Conservation (phyloP, 768 basidiomycete species). For the Auriscalpium microsporum region DNA sequence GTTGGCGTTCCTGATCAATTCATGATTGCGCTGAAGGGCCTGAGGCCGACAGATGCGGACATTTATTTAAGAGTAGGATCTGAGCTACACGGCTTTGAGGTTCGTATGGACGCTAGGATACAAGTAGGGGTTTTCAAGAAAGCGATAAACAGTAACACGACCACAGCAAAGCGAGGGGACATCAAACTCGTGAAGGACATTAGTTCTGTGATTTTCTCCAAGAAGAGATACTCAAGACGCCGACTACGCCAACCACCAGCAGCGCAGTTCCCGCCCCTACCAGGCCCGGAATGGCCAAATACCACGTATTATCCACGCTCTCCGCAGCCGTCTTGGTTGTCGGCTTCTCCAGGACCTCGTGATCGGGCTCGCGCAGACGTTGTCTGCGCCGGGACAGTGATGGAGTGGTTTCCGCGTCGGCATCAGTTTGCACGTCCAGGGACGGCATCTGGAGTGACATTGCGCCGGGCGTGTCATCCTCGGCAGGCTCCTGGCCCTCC, state of each 20-base stretch:
- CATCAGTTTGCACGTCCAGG: conserved; percentile 35
- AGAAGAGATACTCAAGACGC: conserved; percentile 64
- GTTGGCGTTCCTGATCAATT: too few relatives aligned
- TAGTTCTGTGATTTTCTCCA: conserved; percentile 28
- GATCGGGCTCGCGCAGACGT: conserved; percentile 6
- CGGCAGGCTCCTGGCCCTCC: conserved; percentile 24
- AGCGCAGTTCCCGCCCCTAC: conserved; percentile 81
- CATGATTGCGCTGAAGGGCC: too few relatives aligned
- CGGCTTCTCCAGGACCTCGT: conserved; percentile 4
- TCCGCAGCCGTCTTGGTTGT: conserved; percentile 36
- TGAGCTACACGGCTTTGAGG: too few relatives aligned
- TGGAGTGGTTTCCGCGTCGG: conserved; percentile 10
- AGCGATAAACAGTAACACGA: too few relatives aligned
- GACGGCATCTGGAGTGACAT: conserved; percentile 62
- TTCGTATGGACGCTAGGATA: too few relatives aligned
- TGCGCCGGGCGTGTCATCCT: conserved; percentile 16
- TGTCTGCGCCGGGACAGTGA: conserved; percentile 16
- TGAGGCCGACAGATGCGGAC: too few relatives aligned
- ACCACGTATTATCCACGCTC: conserved; percentile 69
- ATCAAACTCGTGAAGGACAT: background rate
- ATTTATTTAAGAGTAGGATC: too few relatives aligned
- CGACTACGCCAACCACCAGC: conserved; percentile 69
- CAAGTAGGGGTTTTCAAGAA: too few relatives aligned
- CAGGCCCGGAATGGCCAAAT: conserved; percentile 67
- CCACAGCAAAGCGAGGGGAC: too few relatives aligned